These are phyloP conservation scores for Aquanectria penicillioides DNA, from an alignment of 2,329 filamentous ascomycete genomes.

Conservation along the genomic window DNA sequence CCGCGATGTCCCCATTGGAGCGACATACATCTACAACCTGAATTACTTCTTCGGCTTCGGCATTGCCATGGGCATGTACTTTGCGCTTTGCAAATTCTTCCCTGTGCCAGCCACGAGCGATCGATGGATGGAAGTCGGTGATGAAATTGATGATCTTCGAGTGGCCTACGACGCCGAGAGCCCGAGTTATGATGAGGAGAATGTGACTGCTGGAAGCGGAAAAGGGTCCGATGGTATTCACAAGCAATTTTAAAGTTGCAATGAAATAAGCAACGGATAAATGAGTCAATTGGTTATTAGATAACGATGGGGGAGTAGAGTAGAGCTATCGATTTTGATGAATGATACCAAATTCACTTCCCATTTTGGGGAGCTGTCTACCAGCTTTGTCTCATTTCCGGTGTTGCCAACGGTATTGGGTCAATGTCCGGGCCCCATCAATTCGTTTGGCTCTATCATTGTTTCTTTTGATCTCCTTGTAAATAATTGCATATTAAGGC, in stretches of 20 bases:
- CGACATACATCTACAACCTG: constrained; percentile 86
- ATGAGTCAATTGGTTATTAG: background rate
- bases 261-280: background rate
- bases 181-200: constrained; percentile 53
- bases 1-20: constrained; percentile 75
- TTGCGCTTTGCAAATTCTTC: constrained; percentile 71
- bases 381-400: background rate
- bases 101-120: constrained; percentile 81
- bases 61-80: constrained; percentile 75
- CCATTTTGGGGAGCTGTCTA: background rate
- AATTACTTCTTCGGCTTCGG: constrained; percentile 92
- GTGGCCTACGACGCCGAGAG: constrained; percentile 57
- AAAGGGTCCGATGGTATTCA: constrained; percentile 25
- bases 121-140: constrained; percentile 80
- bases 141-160: constrained; percentile 65
- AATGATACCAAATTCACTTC: constrained; percentile 15
- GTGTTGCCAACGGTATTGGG: too few relatives aligned
- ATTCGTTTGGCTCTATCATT: too few relatives aligned
- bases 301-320: background rate
- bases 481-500: too few relatives aligned
- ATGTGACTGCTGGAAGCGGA: constrained; percentile 23
- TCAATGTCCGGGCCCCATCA: too few relatives aligned
- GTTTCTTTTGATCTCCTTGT: too few relatives aligned
- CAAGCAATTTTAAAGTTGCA: constrained; percentile 24
- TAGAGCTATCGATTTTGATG: constrained; percentile 11